Percentiles rank a stretch among this genome's conserved stretches.
Conservation (phyloP, 768 basidiomycete species). For the Calocybe cyanea region DNA sequence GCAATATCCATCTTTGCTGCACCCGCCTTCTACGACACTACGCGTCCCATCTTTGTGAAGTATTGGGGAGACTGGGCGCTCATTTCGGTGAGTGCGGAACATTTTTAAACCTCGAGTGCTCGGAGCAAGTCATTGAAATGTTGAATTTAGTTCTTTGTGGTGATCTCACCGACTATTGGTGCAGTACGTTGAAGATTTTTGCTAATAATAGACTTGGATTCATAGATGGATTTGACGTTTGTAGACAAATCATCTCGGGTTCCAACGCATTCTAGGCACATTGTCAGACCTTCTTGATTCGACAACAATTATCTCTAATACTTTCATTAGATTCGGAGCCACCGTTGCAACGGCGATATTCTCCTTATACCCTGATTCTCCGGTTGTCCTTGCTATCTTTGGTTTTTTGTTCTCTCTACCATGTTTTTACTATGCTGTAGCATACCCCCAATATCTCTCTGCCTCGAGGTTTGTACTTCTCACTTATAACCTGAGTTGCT, state of each 20-base stretch:
- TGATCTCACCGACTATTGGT: slow-evolving; percentile 88
- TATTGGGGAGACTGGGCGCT: slow-evolving; percentile 95
- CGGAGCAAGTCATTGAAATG: slow-evolving; percentile 3
- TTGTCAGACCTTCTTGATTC: slow-evolving; percentile 47
- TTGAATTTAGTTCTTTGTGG: slow-evolving; percentile 69
- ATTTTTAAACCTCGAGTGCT: neutral
- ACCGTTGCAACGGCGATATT: slow-evolving; percentile 69
- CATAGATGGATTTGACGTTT: slow-evolving; percentile 9
- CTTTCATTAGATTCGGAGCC: slow-evolving; percentile 64
- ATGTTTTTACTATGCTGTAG: slow-evolving; percentile 88
- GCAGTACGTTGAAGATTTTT: slow-evolving; percentile 43
- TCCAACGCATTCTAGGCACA: slow-evolving; percentile 85
- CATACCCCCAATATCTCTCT: slow-evolving; percentile 70
- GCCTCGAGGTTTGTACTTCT: slow-evolving; percentile 78
- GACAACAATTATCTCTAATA: slow-evolving; percentile 7
- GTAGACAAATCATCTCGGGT: slow-evolving; percentile 81
- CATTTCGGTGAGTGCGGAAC: slow-evolving; percentile 63
- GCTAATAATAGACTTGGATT: neutral
- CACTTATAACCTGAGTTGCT: slow-evolving; percentile 87
- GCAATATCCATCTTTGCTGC: slow-evolving; percentile 78
- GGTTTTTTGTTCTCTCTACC: slow-evolving; percentile 91
- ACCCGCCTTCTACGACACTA: slow-evolving; percentile 83
- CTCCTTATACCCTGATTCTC: slow-evolving; percentile 70
- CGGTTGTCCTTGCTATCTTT: slow-evolving; percentile 70
- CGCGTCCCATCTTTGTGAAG: slow-evolving; percentile 72